Conservation (phyloP, 2,329 filamentous ascomycete species). For the Paecilomyces fulvus region DNA sequence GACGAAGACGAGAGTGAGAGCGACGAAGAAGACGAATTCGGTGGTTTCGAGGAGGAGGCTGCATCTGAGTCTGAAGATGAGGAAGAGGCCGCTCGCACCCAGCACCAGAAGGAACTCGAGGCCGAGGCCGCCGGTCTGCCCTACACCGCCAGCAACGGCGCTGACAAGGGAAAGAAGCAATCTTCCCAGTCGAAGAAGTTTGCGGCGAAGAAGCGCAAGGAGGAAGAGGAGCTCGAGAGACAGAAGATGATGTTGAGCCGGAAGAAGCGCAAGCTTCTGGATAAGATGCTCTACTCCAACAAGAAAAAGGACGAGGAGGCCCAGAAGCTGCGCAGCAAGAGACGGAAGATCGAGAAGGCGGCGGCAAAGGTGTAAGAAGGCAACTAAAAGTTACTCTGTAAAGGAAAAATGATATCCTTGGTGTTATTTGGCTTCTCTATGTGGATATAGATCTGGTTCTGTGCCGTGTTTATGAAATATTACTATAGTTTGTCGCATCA, state of each 20-base stretch:
- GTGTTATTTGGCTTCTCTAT: not conserved
- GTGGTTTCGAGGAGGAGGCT: slow-evolving; percentile 45
- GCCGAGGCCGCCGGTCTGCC: slow-evolving; percentile 71
- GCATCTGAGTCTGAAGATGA: slow-evolving; percentile 49
- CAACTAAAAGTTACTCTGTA: slow-evolving; percentile 17
- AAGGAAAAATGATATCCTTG: slow-evolving; percentile 5
- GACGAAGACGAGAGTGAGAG: slow-evolving; percentile 42
- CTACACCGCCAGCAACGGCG: slow-evolving; percentile 36
- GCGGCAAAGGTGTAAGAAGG: slow-evolving; percentile 18
- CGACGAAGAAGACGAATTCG: slow-evolving; percentile 32
- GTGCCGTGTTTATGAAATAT: not conserved
- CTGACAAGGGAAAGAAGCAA: slow-evolving; percentile 55
- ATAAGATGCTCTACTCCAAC: slow-evolving; percentile 96
- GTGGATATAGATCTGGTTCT: not conserved
- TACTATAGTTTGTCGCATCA: not conserved
- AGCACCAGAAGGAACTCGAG: slow-evolving; percentile 83
- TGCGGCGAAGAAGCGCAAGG: slow-evolving; percentile 54
- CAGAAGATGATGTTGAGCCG: slow-evolving; percentile 98
- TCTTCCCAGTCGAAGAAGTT: slow-evolving; percentile 62
- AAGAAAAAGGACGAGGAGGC: slow-evolving; percentile 88
- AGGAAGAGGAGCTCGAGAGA: slow-evolving; percentile 81
- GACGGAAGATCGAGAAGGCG: slow-evolving; percentile 72
- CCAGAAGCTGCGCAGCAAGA: slow-evolving; percentile 77
- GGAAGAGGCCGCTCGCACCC: slow-evolving; percentile 52
- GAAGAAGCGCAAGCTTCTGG: slow-evolving; percentile 93